A percentile compares a stretch with the other conserved stretches of the same genome.
Conservation (phyloP, 192 early-diverging fungal genomes). For the Podochytrium sp. region DNA sequence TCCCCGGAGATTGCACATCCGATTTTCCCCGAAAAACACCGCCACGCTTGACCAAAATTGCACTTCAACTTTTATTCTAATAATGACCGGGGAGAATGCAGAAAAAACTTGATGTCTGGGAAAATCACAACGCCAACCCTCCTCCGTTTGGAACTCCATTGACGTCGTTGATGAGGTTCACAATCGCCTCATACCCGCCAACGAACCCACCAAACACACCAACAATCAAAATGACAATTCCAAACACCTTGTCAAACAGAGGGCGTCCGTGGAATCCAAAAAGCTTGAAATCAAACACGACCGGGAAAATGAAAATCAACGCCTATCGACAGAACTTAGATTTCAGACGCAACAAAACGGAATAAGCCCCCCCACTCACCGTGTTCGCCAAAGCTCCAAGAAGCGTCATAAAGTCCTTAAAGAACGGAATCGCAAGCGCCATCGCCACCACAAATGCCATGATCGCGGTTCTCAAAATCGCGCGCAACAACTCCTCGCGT, state of each 20-base stretch:
- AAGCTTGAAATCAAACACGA: slow-evolving; percentile 76
- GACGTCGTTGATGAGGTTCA: slow-evolving; percentile 36
- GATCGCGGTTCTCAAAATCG: slow-evolving; percentile 57
- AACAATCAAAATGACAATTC: slow-evolving; percentile 57
- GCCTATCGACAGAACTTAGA: slow-evolving; percentile 43
- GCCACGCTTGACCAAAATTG: too few relatives aligned
- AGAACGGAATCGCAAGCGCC: slow-evolving; percentile 75
- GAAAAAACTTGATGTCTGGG: too few relatives aligned
- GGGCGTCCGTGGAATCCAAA: slow-evolving; percentile 62
- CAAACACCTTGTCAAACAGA: slow-evolving; percentile 56
- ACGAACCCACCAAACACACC: slow-evolving; percentile 56
- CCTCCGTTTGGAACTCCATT: slow-evolving; percentile 22
- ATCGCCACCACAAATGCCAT: slow-evolving; percentile 59
- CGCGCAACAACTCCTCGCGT: slow-evolving; percentile 34
- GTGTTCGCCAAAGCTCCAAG: slow-evolving; percentile 80
- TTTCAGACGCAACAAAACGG: slow-evolving; percentile 6
- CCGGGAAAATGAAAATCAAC: slow-evolving; percentile 85
- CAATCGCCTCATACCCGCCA: slow-evolving; percentile 40
- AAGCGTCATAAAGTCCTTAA: slow-evolving; percentile 79
- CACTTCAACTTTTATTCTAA: too few relatives aligned
- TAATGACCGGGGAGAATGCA: too few relatives aligned
- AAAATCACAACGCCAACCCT: too few relatives aligned
- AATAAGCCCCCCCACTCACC: slow-evolving; percentile 1
- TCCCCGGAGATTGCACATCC: too few relatives aligned
- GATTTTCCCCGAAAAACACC: too few relatives aligned